Percentiles rank a stretch among this genome's conserved stretches.
Conservation (phyloP, 1,139 yeast genomes). For the Magnusiomyces clavatus region DNA sequence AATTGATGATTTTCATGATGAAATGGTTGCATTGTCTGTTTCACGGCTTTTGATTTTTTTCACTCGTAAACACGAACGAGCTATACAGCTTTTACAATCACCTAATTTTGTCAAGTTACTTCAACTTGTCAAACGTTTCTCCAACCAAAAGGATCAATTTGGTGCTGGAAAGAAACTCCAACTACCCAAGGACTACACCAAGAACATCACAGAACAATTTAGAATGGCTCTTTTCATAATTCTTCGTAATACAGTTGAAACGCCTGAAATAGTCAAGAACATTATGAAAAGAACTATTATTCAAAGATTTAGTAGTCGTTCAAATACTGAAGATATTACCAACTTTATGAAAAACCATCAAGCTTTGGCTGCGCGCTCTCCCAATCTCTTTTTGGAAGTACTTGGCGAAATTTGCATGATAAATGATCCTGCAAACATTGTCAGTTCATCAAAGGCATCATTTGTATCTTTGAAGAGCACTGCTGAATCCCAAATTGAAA, state of each 20-base stretch:
- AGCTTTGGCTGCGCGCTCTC: constrained; percentile 51
- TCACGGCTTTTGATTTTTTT: constrained; percentile 47
- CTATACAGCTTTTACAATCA: constrained; percentile 39
- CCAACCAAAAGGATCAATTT: constrained; percentile 19
- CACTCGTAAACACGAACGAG: constrained; percentile 39
- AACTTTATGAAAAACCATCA: constrained; percentile 49
- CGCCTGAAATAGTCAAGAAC: constrained; percentile 41
- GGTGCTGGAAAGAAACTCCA: neutral
- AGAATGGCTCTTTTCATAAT: constrained; percentile 35
- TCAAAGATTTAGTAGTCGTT: constrained; percentile 34
- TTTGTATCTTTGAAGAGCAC: too few relatives aligned
- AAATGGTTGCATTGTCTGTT: constrained; percentile 44
- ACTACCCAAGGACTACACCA: neutral
- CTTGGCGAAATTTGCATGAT: constrained; percentile 35
- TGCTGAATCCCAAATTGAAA: too few relatives aligned
- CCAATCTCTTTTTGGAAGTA: constrained; percentile 47
- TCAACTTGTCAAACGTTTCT: constrained; percentile 23
- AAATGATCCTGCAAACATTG: constrained; percentile 17
- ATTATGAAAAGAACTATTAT: constrained; percentile 36
- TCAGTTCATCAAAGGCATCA: too few relatives aligned
- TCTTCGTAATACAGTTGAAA: constrained; percentile 66
- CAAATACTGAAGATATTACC: constrained; percentile 38
- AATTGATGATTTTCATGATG: constrained; percentile 36
- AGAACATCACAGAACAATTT: constrained; percentile 23
- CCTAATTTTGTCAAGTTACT: constrained; percentile 34